Evolutionary conservation across 306 rosid species (phyloP).

Genomic region (Styphnolobium japonicum): DNA sequence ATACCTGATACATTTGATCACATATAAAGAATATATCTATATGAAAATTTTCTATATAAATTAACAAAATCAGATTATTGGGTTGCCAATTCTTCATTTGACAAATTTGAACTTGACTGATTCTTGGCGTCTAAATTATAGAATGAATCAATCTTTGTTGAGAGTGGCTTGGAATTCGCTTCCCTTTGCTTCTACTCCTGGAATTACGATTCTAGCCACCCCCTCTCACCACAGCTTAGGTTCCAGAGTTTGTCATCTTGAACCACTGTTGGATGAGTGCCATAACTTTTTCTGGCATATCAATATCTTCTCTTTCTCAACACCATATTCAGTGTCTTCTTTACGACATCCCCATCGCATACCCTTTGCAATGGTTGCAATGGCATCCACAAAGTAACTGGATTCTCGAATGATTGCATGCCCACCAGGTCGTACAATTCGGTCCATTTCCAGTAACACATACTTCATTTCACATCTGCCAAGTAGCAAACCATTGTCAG

Average conservation of each 20-base stretch:
- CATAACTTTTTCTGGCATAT: constrained; percentile 91
- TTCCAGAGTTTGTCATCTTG: constrained; percentile 49
- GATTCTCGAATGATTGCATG: constrained; percentile 77
- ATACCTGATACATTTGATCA: constrained; percentile 42
- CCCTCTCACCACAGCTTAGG: constrained; percentile 11
- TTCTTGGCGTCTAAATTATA: constrained; percentile 26
- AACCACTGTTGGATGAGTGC: constrained; percentile 59
- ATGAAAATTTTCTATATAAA: constrained; percentile 45
- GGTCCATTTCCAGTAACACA: constrained; percentile 92
- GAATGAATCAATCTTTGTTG: constrained; percentile 47
- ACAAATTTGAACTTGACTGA: constrained; percentile 38
- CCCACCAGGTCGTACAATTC: constrained; percentile 78
- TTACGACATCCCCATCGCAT: constrained; percentile 82
- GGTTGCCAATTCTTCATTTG: constrained; percentile 45
- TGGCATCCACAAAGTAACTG: constrained; percentile 70
- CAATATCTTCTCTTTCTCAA: constrained; percentile 80
- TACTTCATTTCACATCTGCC: constrained; percentile 90
- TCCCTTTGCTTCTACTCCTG: constrained; percentile 37
- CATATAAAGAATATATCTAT: constrained; percentile 62
- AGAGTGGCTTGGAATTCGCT: constrained; percentile 47
- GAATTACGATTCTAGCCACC: constrained; percentile 29
- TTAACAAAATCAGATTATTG: constrained; percentile 66
- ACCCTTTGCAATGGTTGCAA: constrained; percentile 62
- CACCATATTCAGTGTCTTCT: constrained; percentile 65
- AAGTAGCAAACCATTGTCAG: constrained; percentile 22